Evolutionary conservation across 2,329 filamentous ascomycete species (phyloP).

Genomic region (Epichloe sp.): DNA sequence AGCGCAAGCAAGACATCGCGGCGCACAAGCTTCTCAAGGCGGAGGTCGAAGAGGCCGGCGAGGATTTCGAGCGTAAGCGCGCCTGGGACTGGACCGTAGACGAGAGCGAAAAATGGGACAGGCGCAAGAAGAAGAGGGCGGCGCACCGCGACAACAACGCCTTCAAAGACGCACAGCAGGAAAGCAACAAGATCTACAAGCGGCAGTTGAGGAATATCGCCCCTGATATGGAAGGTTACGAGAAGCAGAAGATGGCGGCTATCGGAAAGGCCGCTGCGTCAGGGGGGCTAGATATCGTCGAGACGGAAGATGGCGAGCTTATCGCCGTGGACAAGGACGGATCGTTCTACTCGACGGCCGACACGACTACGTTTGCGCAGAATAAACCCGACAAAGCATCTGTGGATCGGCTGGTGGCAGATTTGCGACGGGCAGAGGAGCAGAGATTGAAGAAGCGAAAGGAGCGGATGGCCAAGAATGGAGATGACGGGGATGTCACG

Average conservation of each 20-base stretch:
- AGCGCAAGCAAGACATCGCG: conserved; percentile 75
- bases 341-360: conserved; percentile 78
- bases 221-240: conserved; percentile 72
- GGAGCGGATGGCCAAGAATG: conserved; percentile 63
- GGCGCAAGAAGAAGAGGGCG: conserved; percentile 74
- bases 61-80: conserved; percentile 93
- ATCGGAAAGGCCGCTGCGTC: conserved; percentile 74
- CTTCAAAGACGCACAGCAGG: conserved; percentile 78
- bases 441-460: conserved; percentile 72
- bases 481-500: conserved; percentile 83
- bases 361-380: conserved; percentile 67
- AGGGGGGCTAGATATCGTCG: conserved; percentile 82
- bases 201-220: conserved; percentile 68
- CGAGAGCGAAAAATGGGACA: conserved; percentile 89
- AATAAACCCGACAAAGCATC: conserved; percentile 80
- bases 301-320: conserved; percentile 88
- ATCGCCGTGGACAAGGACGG: conserved; percentile 89
- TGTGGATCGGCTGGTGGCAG: conserved; percentile 74
- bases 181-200: conserved; percentile 89
- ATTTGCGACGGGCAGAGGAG: conserved; percentile 82
- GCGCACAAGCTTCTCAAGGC: conserved; percentile 89
- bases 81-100: conserved; percentile 99
- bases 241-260: conserved; percentile 70
- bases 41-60: conserved; percentile 70
- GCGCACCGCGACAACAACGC: conserved; percentile 71